Percentiles rank a stretch among this genome's conserved stretches.
Evolutionary conservation across 1,284 basidiomycete genomes (phyloP).

Genomic region (Pseudozyma tsukubaensis): DNA sequence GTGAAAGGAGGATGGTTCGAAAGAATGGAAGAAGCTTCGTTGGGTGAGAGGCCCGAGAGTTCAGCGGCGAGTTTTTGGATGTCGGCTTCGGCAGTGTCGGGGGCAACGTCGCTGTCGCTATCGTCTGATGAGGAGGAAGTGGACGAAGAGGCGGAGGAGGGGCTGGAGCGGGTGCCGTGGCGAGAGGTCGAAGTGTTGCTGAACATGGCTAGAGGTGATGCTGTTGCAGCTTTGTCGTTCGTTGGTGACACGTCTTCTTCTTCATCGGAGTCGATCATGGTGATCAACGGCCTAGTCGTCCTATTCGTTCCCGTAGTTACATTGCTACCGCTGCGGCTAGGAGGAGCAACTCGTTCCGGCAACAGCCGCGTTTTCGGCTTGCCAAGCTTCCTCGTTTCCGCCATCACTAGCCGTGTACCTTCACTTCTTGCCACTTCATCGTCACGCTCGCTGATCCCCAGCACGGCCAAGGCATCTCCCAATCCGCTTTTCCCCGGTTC

Average conservation of each 20-base stretch:
- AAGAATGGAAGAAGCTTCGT: constrained; percentile 9
- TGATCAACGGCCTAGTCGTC: constrained; percentile 27
- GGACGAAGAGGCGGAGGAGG: constrained; percentile 27
- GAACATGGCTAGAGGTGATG: constrained; percentile 22
- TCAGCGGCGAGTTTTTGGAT: constrained; percentile 39
- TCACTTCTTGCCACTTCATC: not conserved
- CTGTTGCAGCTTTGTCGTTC: not conserved
- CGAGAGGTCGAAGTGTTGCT: not conserved
- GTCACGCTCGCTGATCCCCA: constrained; percentile 1
- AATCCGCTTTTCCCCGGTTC: not conserved
- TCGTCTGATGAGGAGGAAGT: constrained; percentile 14
- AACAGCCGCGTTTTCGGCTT: constrained; percentile 15
- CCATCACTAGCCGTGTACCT: not conserved
- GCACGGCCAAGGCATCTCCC: not conserved
- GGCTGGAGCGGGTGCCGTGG: not conserved
- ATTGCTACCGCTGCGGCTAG: not conserved
- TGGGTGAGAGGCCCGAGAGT: constrained; percentile 18
- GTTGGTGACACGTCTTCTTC: constrained; percentile 5
- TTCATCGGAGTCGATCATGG: constrained; percentile 27
- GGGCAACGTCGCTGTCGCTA: constrained; percentile 8
- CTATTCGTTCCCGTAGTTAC: not conserved
- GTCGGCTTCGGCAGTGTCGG: constrained; percentile 10
- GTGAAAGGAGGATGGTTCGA: not conserved
- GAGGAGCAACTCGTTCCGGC: constrained; percentile 14
- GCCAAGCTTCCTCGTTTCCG: not conserved